Base-by-base conservation (phyloP, 1,139 yeast genomes). In the Magnusiomyces sp. region DNA sequence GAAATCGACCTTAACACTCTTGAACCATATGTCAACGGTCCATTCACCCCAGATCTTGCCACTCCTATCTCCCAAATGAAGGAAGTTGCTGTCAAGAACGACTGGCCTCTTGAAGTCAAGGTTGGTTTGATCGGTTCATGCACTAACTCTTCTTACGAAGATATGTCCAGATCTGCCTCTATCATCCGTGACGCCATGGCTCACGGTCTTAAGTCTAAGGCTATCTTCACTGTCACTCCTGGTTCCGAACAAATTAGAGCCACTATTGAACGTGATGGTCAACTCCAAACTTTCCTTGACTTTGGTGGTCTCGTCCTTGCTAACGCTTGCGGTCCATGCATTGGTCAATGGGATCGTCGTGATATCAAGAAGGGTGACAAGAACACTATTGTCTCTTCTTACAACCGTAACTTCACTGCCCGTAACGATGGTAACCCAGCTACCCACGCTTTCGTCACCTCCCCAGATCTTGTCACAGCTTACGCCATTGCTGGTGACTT, bases 201-300 rank as follows among this genome's bases (percentile, higher is more conserved):
- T 5, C 89, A 76, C 34, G 98, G 98, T 9, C 76, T 92, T 60
- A 89, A 87, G 72, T 95, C 98, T 56, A 86, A 85, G 73, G 80
- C 85, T 51, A 95, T 95, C 50, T 90, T 87, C 69, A 85, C 85
- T 64, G 95, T 92, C 51, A 88, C 97, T 14, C 98, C 98, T 50
- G 98, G 98, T 59, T 87, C 96, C n/a, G 98, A 92, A 72, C 97
- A 89, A 71, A 87, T 92, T 61, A 81, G 97, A 68, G 97, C 98
- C 48, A 92, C 98, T 45, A 83, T 92, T 59, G 96, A 88, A 69
- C 81, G 96, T 68, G 97, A 92, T 65, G 97, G 97, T 16, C 75
- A 97, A 86, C 57, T 79, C 85, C 51, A 77, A 83, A 41, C 80
- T 84, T 38, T 88, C 97, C 58, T 92, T 65, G 82, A 83, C 65